These are phyloP conservation scores for Sporothrix humicola DNA, from an alignment of 2,329 filamentous ascomycete species.

Conservation along the genomic window DNA sequence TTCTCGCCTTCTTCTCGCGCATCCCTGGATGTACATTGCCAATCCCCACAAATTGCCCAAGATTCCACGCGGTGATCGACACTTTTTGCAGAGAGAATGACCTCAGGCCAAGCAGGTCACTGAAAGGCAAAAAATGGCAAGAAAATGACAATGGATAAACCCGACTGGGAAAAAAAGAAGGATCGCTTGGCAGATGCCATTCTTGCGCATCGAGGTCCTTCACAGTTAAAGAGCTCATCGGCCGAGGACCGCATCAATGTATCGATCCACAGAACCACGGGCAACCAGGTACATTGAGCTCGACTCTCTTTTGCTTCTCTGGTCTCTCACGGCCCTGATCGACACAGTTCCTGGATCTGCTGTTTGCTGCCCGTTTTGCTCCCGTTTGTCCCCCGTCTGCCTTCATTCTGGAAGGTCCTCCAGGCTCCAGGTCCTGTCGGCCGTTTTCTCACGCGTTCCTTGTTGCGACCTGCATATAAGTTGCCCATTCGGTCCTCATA, in stretches of 20 bases:
- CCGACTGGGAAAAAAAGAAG: slow-evolving; percentile 1
- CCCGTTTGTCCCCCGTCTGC: neutral
- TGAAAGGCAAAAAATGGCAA: slow-evolving; percentile 2
- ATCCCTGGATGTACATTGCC: neutral
- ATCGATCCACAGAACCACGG: neutral
- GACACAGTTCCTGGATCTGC: neutral
- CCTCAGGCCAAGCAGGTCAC: neutral
- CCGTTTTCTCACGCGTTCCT: neutral
- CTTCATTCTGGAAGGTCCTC: neutral
- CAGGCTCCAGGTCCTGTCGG: too few species aligned
- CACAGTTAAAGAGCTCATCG: too few species aligned
- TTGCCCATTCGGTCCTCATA: slow-evolving; percentile 13
- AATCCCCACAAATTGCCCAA: slow-evolving; percentile 19
- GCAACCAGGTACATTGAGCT: neutral
- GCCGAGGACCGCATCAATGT: neutral
- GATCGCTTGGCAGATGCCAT: slow-evolving; percentile 11
- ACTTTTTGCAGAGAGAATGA: neutral
- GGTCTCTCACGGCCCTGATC: slow-evolving; percentile 16
- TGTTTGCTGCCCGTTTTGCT: neutral
- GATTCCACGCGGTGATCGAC: slow-evolving; percentile 28
- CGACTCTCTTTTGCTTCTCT: neutral
- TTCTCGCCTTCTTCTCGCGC: neutral
- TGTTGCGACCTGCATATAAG: slow-evolving; percentile 21
- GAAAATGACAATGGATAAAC: neutral
- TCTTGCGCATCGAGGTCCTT: neutral